These are phyloP conservation scores for Globisporangium orthogonon DNA, from an alignment of 352 stramenopile species.

Conservation along the genomic window DNA sequence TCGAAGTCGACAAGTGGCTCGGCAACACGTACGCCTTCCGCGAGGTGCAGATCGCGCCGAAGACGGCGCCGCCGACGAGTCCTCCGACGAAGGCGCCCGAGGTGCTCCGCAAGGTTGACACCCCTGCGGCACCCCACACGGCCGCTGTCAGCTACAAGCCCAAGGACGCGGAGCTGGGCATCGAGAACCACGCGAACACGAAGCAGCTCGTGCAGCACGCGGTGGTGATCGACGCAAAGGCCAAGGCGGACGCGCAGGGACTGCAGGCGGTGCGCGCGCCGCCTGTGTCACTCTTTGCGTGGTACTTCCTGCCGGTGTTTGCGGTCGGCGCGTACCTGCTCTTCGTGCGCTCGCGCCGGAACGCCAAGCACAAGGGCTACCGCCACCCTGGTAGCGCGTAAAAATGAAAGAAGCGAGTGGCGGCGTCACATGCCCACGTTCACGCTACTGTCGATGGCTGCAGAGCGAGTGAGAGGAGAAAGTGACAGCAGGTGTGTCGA, in stretches of 20 bases:
- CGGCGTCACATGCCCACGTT: neutral
- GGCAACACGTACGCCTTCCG: constrained; percentile 52
- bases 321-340: constrained; percentile 63
- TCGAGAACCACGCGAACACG: constrained; percentile 58
- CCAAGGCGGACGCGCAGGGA: constrained; percentile 24
- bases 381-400: constrained; percentile 5
- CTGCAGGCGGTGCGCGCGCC: constrained; percentile 42
- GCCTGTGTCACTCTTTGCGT: constrained; percentile 66
- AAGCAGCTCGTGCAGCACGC: constrained; percentile 29
- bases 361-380: constrained; percentile 11
- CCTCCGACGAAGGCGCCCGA: constrained; percentile 6
- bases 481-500: neutral
- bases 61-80: constrained; percentile 14
- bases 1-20: constrained; percentile 78
- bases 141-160: constrained; percentile 39
- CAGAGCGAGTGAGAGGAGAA: no score
- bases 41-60: constrained; percentile 38
- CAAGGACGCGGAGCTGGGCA: constrained; percentile 61
- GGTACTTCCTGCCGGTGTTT: constrained; percentile 69
- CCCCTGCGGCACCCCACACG: constrained; percentile 2
- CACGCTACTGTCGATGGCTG: neutral
- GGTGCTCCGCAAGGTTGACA: constrained; percentile 19
- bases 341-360: constrained; percentile 42
- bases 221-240: constrained; percentile 20
- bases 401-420: neutral